Conservation (phyloP, 495 filamentous ascomycete genomes). For the Platismatia glauca region DNA sequence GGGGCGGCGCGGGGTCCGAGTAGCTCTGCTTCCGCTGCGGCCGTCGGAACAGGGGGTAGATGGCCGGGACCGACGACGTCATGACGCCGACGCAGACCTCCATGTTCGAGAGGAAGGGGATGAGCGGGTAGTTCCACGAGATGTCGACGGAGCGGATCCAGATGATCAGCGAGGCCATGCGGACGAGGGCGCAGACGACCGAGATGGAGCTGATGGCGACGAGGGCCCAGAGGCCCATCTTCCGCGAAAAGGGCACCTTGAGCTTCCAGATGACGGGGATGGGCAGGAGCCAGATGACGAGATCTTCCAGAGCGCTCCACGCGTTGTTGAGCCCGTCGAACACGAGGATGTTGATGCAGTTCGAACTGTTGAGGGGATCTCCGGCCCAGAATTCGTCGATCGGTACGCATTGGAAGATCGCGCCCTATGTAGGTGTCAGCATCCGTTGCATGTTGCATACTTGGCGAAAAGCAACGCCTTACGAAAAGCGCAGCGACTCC, state of each 20-base stretch:
- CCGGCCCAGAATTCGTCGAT: conserved; percentile 15
- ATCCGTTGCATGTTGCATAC: neutral
- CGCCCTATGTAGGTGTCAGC: neutral
- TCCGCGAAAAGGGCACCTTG: conserved; percentile 12
- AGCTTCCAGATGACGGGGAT: conserved; percentile 17
- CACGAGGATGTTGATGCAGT: conserved; percentile 15
- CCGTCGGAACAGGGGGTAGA: conserved; percentile 17
- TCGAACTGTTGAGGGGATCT: conserved; percentile 8
- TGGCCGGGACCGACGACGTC: conserved; percentile 19
- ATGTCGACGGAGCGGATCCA: conserved; percentile 16
- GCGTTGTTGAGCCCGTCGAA: conserved; percentile 18
- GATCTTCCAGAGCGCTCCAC: conserved; percentile 17
- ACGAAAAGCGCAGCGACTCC: conserved; percentile 26
- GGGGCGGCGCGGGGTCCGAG: conserved; percentile 7
- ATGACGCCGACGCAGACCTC: conserved; percentile 18
- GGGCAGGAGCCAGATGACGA: conserved; percentile 19
- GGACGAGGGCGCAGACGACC: conserved; percentile 16
- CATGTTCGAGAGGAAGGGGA: conserved; percentile 19
- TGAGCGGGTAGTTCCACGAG: conserved; percentile 19
- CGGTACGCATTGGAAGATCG: conserved; percentile 16
- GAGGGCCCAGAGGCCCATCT: conserved; percentile 15
- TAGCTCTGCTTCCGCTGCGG: neutral
- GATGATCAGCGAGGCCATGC: conserved; percentile 13
- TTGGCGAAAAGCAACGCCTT: neutral
- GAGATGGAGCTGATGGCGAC: conserved; percentile 14